phyloP scores from a whole-genome alignment of 1,284 basidiomycete species.

The Bjerkandera adusta region DNA sequence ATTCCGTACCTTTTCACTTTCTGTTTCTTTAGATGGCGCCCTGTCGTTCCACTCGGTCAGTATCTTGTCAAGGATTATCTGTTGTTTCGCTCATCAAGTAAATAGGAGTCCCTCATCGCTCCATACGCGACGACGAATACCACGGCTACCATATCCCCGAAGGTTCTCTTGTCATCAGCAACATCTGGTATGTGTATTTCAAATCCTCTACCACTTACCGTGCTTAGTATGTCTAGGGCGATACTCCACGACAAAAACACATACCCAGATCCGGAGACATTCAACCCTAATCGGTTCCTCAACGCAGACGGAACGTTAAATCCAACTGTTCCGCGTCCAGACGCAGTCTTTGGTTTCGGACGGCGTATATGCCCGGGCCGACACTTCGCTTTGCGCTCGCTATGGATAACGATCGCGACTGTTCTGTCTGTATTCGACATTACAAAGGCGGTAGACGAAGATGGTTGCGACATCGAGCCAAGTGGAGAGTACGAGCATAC shows the following conservation, averaged over 20 bases:
- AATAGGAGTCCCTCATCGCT: not conserved
- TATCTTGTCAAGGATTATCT: not conserved
- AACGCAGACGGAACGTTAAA: slow-evolving; percentile 14
- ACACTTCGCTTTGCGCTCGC: slow-evolving; percentile 19
- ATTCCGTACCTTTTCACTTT: not conserved
- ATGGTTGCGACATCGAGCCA: slow-evolving; percentile 16
- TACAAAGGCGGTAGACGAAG: slow-evolving; percentile 16
- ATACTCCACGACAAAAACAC: slow-evolving; percentile 27
- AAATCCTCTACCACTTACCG: not conserved
- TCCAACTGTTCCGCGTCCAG: not conserved
- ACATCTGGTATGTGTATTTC: slow-evolving; percentile 18
- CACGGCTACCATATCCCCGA: slow-evolving; percentile 20
- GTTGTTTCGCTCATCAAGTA: not conserved
- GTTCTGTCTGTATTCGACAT: slow-evolving; percentile 20
- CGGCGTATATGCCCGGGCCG: slow-evolving; percentile 24
- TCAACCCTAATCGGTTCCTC: slow-evolving; percentile 33
- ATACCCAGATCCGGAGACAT: slow-evolving; percentile 27
- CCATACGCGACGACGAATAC: slow-evolving; percentile 18
- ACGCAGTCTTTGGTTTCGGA: slow-evolving; percentile 15
- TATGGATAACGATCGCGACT: slow-evolving; percentile 9
- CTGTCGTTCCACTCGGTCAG: not conserved
- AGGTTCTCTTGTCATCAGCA: slow-evolving; percentile 19
- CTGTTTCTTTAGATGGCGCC: not conserved
- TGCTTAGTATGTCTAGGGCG: slow-evolving; percentile 21
- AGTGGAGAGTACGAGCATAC: slow-evolving; percentile 18